A percentile compares a stretch with the other conserved stretches of the same genome.
Evolutionary conservation across 1,284 basidiomycete species (phyloP).

Genomic region (Marasmius fiardii): DNA sequence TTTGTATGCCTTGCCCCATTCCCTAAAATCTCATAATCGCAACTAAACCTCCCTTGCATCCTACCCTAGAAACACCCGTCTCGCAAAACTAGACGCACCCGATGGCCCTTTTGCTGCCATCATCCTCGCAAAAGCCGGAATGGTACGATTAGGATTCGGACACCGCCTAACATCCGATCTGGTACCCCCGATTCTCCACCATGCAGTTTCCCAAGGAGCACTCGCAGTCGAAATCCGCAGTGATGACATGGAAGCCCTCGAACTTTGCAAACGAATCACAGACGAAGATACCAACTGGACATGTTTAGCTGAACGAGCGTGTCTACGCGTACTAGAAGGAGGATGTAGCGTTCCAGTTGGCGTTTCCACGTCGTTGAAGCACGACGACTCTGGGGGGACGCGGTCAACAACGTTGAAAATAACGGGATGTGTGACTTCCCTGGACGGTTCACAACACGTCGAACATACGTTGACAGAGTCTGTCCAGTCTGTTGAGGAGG

Average conservation of each 20-base stretch:
- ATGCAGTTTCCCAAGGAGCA: conserved; percentile 95
- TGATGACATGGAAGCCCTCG: conserved; percentile 60
- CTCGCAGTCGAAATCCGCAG: conserved; percentile 85
- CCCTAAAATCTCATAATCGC: conserved; percentile 19
- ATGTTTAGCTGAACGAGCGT: conserved; percentile 83
- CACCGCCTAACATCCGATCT: conserved; percentile 81
- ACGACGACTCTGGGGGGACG: conserved; percentile 18
- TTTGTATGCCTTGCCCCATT: too few relatives aligned
- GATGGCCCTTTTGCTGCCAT: conserved; percentile 85
- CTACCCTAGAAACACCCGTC: conserved; percentile 64
- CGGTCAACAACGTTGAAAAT: conserved; percentile 48
- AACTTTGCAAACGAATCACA: conserved; percentile 64
- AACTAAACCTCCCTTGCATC: conserved; percentile 3
- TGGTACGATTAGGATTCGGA: conserved; percentile 81
- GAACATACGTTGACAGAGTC: conserved; percentile 56
- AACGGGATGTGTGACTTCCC: conserved; percentile 77
- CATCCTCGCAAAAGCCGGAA: conserved; percentile 92
- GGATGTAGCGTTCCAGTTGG: conserved; percentile 99
- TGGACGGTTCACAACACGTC: conserved; percentile 71
- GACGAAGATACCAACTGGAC: conserved; percentile 77
- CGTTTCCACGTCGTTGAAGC: conserved; percentile 50
- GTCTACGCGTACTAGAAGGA: conserved; percentile 87
- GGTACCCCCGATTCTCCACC: conserved; percentile 70
- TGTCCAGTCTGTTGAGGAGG: conserved; percentile 57
- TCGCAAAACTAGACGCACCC: conserved; percentile 88